Conservation (phyloP, 108 stramenopile species). For the Cyclotella kingstonii region DNA sequence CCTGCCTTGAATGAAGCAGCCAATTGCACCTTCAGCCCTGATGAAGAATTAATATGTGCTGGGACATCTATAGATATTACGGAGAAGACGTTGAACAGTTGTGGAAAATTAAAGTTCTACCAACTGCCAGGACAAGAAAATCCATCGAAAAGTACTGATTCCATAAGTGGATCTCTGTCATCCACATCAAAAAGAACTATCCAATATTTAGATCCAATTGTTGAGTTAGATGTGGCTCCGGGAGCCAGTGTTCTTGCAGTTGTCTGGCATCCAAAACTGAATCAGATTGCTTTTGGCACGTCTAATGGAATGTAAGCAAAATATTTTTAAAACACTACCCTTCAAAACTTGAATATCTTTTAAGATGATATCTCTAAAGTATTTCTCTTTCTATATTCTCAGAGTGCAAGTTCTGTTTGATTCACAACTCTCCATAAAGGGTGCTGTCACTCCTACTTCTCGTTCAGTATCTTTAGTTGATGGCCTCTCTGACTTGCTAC, state of each 20-base stretch:
- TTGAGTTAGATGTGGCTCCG: conserved; percentile 28
- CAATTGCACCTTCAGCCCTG: conserved; percentile 69
- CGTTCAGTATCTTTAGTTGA: conserved; percentile 51
- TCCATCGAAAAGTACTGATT: conserved; percentile 15
- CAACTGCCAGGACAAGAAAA: conserved; percentile 30
- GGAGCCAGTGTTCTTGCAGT: conserved; percentile 50
- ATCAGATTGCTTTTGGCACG: conserved; percentile 77
- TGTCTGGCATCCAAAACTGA: conserved; percentile 75
- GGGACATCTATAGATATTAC: conserved; percentile 52
- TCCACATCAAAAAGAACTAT: conserved; percentile 8
- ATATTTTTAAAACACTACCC: background rate
- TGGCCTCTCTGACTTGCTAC: conserved; percentile 67
- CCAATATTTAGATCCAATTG: conserved; percentile 35
- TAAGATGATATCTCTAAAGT: background rate
- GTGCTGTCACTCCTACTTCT: conserved; percentile 58
- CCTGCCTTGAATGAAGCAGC: too few species aligned
- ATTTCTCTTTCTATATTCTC: background rate
- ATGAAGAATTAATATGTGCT: conserved; percentile 60
- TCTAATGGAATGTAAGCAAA: conserved; percentile 52
- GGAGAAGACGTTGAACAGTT: conserved; percentile 8
- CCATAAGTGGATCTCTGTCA: conserved; percentile 4
- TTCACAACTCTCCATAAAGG: conserved; percentile 57
- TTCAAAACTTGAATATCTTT: too few species aligned
- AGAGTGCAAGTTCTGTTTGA: conserved; percentile 63
- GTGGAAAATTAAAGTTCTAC: conserved; percentile 45